These are phyloP conservation scores for Cicer cuneatum DNA, from an alignment of 306 rosid genomes.

Conservation along the genomic window DNA sequence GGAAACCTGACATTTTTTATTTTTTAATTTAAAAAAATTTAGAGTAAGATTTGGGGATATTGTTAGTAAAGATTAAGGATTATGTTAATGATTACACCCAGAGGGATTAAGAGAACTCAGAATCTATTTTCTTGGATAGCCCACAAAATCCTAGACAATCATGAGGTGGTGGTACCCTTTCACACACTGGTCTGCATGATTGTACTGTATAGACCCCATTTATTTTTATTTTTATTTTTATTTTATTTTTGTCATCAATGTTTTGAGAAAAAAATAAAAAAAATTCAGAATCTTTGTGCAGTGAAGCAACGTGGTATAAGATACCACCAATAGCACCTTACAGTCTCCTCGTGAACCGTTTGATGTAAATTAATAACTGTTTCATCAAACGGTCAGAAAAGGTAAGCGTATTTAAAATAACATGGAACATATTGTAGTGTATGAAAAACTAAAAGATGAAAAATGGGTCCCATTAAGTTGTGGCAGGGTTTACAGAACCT, in stretches of 20 bases:
- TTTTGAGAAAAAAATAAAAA: background rate
- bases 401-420: conserved; percentile 29
- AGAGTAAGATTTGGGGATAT: conserved; percentile 36
- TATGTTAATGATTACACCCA: conserved; percentile 55
- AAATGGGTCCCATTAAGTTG: conserved; percentile 59
- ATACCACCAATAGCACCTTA: conserved; percentile 35
- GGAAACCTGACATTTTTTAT: conserved; percentile 20
- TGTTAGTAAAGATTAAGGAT: conserved; percentile 50
- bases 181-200: conserved; percentile 55
- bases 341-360: background rate
- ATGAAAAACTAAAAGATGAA: conserved; percentile 16
- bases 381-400: conserved; percentile 27
- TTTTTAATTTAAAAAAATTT: background rate
- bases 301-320: conserved; percentile 48
- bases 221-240: conserved; percentile 34
- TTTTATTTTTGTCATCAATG: background rate
- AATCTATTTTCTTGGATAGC: conserved; percentile 60
- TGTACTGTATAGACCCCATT: conserved; percentile 39
- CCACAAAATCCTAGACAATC: conserved; percentile 65
- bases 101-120: conserved; percentile 48
- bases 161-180: conserved; percentile 56
- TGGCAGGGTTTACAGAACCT: conserved; percentile 74
- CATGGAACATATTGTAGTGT: conserved; percentile 40
- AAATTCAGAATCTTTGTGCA: conserved; percentile 49
- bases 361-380: conserved; percentile 16